phyloP scores from a whole-genome alignment of 192 early-diverging fungal genomes.

The Backusella tuberculispora region DNA sequence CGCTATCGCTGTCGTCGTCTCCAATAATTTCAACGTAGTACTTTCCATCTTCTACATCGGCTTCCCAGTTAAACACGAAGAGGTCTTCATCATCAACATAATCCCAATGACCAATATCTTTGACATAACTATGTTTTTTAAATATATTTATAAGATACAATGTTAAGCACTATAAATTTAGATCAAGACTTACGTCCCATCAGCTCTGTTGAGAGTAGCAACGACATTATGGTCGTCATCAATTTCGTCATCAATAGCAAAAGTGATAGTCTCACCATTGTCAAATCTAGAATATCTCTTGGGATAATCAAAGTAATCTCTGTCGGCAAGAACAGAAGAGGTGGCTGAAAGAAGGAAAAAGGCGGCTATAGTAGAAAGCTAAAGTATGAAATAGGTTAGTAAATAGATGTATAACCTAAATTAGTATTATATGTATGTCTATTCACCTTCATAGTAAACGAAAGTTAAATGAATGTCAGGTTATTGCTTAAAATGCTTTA shows the following conservation, averaged over 20 bases:
- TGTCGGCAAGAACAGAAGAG: neutral
- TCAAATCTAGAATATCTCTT: neutral
- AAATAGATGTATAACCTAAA: neutral
- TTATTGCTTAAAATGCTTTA: neutral
- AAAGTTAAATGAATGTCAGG: slow-evolving; percentile 17
- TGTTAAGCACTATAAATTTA: neutral
- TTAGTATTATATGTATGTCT: neutral
- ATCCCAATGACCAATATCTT: slow-evolving; percentile 8
- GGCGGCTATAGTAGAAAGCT: slow-evolving; percentile 16
- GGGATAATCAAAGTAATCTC: slow-evolving; percentile 1
- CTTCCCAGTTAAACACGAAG: slow-evolving; percentile 4
- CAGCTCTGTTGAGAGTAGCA: neutral
- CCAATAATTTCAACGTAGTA: neutral
- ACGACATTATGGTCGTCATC: neutral
- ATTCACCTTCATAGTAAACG: slow-evolving; percentile 9
- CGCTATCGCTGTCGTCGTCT: neutral
- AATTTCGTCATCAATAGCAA: neutral
- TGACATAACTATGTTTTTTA: neutral
- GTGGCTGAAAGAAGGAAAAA: slow-evolving; percentile 12
- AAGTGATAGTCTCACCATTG: slow-evolving; percentile 1
- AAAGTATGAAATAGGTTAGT: neutral
- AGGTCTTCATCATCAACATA: neutral
- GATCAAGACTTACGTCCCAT: neutral
- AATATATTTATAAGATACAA: neutral
- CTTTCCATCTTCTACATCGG: neutral